phyloP scores from a whole-genome alignment of 345 rosid species.

The Moricandia arvensis region DNA sequence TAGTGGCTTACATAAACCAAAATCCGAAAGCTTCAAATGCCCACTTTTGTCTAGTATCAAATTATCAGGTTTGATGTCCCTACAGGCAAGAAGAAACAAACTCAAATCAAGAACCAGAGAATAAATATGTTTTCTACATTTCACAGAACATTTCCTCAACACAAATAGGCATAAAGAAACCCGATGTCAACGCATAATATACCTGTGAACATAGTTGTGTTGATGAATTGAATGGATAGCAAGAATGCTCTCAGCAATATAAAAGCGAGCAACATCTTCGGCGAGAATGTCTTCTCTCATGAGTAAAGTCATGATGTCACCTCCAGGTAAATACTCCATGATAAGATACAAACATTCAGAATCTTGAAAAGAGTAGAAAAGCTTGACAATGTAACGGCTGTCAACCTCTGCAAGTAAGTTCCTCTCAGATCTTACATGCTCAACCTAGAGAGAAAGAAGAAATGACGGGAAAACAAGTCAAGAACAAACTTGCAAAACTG shows the following conservation, averaged over 20 bases:
- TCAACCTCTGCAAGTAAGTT: constrained; percentile 97
- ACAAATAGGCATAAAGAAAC: not conserved
- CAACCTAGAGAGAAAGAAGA: constrained; percentile 65
- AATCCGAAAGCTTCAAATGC: constrained; percentile 98
- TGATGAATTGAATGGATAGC: constrained; percentile 89
- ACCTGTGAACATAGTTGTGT: constrained; percentile 84
- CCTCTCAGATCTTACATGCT: constrained; percentile 98
- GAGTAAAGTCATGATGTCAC: constrained; percentile 97
- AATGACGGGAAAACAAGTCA: not conserved
- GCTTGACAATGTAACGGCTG: constrained; percentile 88
- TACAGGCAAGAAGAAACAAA: constrained; percentile 38
- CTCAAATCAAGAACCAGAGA: constrained; percentile 5
- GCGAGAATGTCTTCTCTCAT: constrained; percentile 97
- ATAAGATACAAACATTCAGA: constrained; percentile 89
- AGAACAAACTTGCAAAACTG: not conserved
- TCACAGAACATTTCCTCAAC: not conserved
- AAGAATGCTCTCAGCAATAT: constrained; percentile 84
- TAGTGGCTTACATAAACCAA: constrained; percentile 96
- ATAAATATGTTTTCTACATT: not conserved
- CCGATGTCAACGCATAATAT: not conserved
- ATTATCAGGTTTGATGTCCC: constrained; percentile 99
- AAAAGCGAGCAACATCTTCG: constrained; percentile 90
- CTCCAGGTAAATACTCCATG: constrained; percentile 98
- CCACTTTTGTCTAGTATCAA: constrained; percentile 91
- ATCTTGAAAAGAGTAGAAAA: constrained; percentile 97